Evolutionary conservation across 139 green algal species (phyloP), one percentile per base, ranked within the genome.

Genomic region (Desmodesmus armatus): DNA sequence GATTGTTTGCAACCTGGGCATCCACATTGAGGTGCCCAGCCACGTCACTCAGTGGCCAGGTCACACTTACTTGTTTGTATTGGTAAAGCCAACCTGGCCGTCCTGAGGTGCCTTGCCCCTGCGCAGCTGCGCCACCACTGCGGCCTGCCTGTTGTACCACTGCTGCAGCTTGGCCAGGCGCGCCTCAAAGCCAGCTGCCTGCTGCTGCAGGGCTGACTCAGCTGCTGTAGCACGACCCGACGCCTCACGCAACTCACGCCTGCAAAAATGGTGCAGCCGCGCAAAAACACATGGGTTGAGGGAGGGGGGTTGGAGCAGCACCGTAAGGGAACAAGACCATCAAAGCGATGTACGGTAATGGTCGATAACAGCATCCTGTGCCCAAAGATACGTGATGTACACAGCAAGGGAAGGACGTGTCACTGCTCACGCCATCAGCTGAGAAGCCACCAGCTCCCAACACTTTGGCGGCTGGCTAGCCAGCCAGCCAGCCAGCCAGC

Each of bases 191-290:
- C 66, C n/a, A 19, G 43, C 43, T 63, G 62, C 41, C 44, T 84
- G 78, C 62, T 84, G 78, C 44, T 84, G 78, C 41, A 84, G 78
- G 25, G 78, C 78, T 33, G 44, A 41, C 31, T 76, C 78, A 47
- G 78, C 78, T 47, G 78, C 78, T 39, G 78, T 29, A 9, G 29
- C 78, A 3, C 78, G 23, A 17, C 78, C 78, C 66, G 78, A 5
- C n/a, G 41, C 78, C 15, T 19, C 19, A 6, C 31, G 37, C 21
- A 82, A 55, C 55, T 82, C 55, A 41, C 37, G 55, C 55, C 76
- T 82, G 43, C 29, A 41, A 44, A 27, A 33, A 70, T 29, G 23
- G 35, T 21, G 25, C 13, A 25, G 58, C 58, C 21, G 58, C 6
- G 58, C 11, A 31, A 35, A 19, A 4, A 31, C 17, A n/a, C n/a